A percentile compares a stretch with the other conserved stretches of the same genome.
phyloP scores from a whole-genome alignment of 306 rosid species.

The Fagus crenata region DNA sequence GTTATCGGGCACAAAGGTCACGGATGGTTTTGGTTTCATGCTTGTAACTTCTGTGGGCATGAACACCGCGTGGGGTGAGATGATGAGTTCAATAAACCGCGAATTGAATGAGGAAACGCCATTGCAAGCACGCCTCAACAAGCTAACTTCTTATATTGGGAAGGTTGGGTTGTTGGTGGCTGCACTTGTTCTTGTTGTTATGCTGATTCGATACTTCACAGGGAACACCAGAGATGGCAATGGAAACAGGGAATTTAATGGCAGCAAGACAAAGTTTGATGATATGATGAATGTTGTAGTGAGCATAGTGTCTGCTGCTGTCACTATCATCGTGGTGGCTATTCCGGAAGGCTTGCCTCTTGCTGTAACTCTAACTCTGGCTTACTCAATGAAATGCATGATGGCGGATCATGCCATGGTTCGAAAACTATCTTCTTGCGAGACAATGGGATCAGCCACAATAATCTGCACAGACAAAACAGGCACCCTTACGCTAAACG shows the following conservation, averaged over 20 bases:
- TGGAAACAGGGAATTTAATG: conserved; percentile 21
- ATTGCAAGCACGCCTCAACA: conserved; percentile 27
- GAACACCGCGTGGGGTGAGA: conserved; percentile 31
- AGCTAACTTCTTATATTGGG: conserved; percentile 21
- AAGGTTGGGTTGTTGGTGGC: conserved; percentile 24
- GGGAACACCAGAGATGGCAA: conserved; percentile 17
- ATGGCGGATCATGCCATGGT: conserved; percentile 36
- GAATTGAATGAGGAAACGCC: conserved; percentile 25
- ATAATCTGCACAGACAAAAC: conserved; percentile 35
- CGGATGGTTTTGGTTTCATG: conserved; percentile 32
- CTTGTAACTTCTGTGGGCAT: conserved; percentile 32
- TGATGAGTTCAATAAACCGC: conserved; percentile 28
- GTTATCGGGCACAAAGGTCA: conserved; percentile 32
- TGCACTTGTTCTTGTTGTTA: conserved; percentile 20
- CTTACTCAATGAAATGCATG: conserved; percentile 32
- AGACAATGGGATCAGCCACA: conserved; percentile 30
- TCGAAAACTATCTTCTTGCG: conserved; percentile 33
- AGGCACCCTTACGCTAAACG: conserved; percentile 29
- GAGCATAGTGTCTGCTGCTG: conserved; percentile 21
- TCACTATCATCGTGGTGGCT: conserved; percentile 31
- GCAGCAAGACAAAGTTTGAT: conserved; percentile 23
- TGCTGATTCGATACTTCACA: conserved; percentile 29
- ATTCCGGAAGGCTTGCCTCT: conserved; percentile 36
- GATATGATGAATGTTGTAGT: conserved; percentile 20
- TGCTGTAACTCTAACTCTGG: conserved; percentile 31